phyloP scores from a whole-genome alignment of 2,329 filamentous ascomycete genomes.

The Penicillium hesseltinei region DNA sequence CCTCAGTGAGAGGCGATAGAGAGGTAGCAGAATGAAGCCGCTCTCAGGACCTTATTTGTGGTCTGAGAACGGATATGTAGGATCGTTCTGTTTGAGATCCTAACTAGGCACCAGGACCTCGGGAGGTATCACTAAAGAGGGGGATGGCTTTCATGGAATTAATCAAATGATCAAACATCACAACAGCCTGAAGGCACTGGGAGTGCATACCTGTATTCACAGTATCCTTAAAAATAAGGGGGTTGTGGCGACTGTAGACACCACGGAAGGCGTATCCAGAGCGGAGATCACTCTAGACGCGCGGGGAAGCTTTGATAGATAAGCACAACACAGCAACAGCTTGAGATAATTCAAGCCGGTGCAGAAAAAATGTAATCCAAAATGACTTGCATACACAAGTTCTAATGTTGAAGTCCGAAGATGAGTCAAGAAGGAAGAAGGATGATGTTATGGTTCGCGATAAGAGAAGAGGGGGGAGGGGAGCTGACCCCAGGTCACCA shows the following conservation, averaged over 20 bases:
- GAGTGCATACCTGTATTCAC: conserved; percentile 9
- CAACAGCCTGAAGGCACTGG: neutral
- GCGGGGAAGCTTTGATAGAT: conserved; percentile 31
- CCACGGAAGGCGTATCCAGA: conserved; percentile 25
- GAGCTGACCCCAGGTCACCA: conserved; percentile 13
- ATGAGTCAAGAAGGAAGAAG: conserved; percentile 12
- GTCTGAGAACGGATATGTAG: conserved; percentile 35
- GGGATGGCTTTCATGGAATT: conserved; percentile 4
- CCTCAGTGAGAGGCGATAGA: conserved; percentile 31
- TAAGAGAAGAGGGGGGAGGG: conserved; percentile 15
- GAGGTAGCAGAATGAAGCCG: conserved; percentile 20
- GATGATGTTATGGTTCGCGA: conserved; percentile 15
- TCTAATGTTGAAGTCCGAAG: neutral
- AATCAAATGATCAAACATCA: conserved; percentile 3
- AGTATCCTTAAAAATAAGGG: neutral
- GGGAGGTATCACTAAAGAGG: conserved; percentile 10
- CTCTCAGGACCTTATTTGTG: conserved; percentile 32
- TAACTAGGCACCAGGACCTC: neutral
- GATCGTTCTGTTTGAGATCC: conserved; percentile 4
- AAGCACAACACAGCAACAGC: conserved; percentile 25
- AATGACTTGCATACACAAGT: conserved; percentile 8
- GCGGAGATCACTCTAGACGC: conserved; percentile 28
- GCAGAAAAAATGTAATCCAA: conserved; percentile 1
- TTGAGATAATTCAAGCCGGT: conserved; percentile 15
- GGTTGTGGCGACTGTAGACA: neutral